These are phyloP conservation scores for Gossypium mustelinum DNA, from an alignment of 345 rosid species.

Conservation along the genomic window DNA sequence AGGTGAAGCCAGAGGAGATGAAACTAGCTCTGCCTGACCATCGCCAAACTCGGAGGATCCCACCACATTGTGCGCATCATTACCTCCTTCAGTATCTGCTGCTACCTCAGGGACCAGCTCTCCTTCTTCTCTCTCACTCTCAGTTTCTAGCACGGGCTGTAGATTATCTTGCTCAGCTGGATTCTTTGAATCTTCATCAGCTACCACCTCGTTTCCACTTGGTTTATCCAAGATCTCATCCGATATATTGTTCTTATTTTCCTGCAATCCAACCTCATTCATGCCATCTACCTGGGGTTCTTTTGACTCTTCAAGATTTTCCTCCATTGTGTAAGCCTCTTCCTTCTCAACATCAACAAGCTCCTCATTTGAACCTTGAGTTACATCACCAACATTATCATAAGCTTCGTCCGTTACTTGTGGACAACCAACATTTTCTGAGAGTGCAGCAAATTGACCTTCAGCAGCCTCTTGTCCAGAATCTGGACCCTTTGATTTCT, in stretches of 20 bases:
- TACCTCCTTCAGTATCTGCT: constrained; percentile 56
- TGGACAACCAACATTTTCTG: constrained; percentile 34
- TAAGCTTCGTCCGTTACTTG: constrained; percentile 44
- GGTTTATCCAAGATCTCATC: constrained; percentile 54
- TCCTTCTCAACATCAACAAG: constrained; percentile 52
- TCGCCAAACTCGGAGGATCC: constrained; percentile 59
- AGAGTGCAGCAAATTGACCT: constrained; percentile 30
- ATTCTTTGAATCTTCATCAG: constrained; percentile 48
- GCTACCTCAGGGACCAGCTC: constrained; percentile 60
- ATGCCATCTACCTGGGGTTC: constrained; percentile 37
- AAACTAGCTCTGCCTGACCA: constrained; percentile 37
- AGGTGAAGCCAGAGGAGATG: constrained; percentile 62
- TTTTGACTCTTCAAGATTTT: constrained; percentile 43
- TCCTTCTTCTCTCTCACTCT: constrained; percentile 86
- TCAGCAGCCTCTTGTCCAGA: constrained; percentile 37
- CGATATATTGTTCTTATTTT: constrained; percentile 23
- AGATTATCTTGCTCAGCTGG: constrained; percentile 48
- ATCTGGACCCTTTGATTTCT: constrained; percentile 59
- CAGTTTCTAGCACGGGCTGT: constrained; percentile 39
- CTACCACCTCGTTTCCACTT: constrained; percentile 32
- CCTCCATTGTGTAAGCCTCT: constrained; percentile 49
- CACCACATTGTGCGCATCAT: constrained; percentile 33
- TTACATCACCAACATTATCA: constrained; percentile 36
- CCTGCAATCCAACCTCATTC: constrained; percentile 38
- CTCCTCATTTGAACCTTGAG: constrained; percentile 37